Conservation (phyloP, 345 rosid genomes). For the Eucalyptus tenuipes region DNA sequence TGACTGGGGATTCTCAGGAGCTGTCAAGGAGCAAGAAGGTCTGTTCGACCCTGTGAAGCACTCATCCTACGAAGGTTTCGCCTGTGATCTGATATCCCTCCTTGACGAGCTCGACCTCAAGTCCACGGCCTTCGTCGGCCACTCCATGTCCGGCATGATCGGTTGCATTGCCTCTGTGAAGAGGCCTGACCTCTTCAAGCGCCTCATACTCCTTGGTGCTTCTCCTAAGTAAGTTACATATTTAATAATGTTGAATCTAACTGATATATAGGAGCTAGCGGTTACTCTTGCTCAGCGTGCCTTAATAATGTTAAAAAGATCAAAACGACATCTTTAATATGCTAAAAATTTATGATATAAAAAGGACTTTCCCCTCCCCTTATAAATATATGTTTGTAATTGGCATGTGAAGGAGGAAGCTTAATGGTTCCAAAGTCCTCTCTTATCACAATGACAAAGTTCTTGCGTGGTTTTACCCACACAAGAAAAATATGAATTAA, state of each 20-base stretch:
- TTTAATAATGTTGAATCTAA: not conserved
- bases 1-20: constrained; percentile 71
- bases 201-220: constrained; percentile 42
- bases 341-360: not conserved
- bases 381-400: not conserved
- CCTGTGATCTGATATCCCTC: constrained; percentile 41
- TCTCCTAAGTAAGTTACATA: constrained; percentile 51
- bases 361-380: not conserved
- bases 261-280: not conserved
- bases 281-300: not conserved
- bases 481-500: not conserved
- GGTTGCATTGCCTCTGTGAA: constrained; percentile 75
- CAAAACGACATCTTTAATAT: not conserved
- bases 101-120: constrained; percentile 37
- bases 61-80: constrained; percentile 43
- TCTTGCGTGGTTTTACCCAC: not conserved
- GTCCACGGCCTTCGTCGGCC: constrained; percentile 47
- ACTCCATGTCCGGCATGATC: constrained; percentile 81
- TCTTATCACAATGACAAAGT: not conserved
- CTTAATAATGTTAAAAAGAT: not conserved
- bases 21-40: constrained; percentile 29
- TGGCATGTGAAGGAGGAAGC: not conserved
- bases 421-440: not conserved
- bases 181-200: constrained; percentile 53
- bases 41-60: constrained; percentile 47